Evolutionary conservation across 805 yeast species (phyloP), one percentile per base, ranked within the genome.

Genomic region (Nadsonia fulvescens): DNA sequence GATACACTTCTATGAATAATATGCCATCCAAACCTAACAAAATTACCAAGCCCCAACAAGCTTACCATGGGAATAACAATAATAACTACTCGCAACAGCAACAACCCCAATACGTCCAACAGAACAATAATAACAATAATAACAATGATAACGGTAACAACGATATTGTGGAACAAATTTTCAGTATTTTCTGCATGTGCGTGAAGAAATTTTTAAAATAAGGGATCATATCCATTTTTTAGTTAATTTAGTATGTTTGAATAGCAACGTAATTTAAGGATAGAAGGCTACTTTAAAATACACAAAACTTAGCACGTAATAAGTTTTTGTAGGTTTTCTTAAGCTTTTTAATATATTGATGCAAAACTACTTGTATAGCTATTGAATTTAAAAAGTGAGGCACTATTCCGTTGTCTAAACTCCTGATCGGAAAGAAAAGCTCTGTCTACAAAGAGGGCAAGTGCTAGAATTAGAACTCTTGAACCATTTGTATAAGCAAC

Each of bases 401-500:
- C 13, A 11, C 5, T 13, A 6, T 8, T 21, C 6, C 14, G 9
- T 21, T n/a, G 12, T 10, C 20, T 25, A 32, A 14, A 35, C 18
- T 12, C 41, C 37, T 10, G 32, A 24, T 18, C 39, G 30, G 29
- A 40, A 40, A 15, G 41, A 34, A 28, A 71, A 70, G 1, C 66
- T 49, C 10, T 70, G 52, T 43, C 98, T 73, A 54, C 99, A 89
- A 43, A 89, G 56, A 20, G 99, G 99, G 55, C 99, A 89, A 2
- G 93, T 75, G 37, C 79, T 77, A 29, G 78, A 65, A 20, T 89
- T 91, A 8, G 93, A 77, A 38, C 93, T 82, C 55, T 79, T 78
- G 54, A 89, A 89, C 99, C 99, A 89, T 47, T 83, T 78, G 59
- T 81, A 83, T 22, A 89, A 56, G 59, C 99, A 89, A 3, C 89